These are phyloP conservation scores for Colletotrichum simmondsii DNA, from an alignment of 2,329 filamentous ascomycete species.

Conservation along the genomic window DNA sequence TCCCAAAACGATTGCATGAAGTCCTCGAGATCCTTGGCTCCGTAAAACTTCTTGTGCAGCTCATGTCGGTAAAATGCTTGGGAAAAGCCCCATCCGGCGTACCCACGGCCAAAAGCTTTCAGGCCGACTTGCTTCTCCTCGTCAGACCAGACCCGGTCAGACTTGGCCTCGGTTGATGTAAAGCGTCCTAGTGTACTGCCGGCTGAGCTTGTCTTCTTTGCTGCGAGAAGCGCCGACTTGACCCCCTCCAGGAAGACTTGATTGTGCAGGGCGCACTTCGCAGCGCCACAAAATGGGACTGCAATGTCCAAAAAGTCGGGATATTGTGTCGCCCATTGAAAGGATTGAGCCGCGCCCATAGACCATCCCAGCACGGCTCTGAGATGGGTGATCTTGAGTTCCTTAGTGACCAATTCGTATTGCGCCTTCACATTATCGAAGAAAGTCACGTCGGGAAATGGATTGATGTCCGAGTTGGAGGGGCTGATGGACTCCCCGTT, in stretches of 20 bases:
- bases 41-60: conserved; percentile 63
- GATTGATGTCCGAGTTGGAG: conserved; percentile 53
- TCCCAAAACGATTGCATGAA: conserved; percentile 85
- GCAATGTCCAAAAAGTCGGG: conserved; percentile 58
- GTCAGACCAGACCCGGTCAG: conserved; percentile 49
- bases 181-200: conserved; percentile 50
- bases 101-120: conserved; percentile 79
- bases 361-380: conserved; percentile 64
- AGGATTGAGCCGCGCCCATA: conserved; percentile 66
- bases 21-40: conserved; percentile 66
- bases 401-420: conserved; percentile 51
- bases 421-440: conserved; percentile 64
- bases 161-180: conserved; percentile 34
- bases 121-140: conserved; percentile 56
- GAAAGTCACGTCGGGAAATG: conserved; percentile 58
- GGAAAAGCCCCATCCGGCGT: conserved; percentile 85
- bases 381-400: conserved; percentile 54
- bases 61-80: conserved; percentile 82
- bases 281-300: conserved; percentile 62
- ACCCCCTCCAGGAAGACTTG: conserved; percentile 66
- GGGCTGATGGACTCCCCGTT: conserved; percentile 66
- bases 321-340: conserved; percentile 61
- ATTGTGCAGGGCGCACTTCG: conserved; percentile 62
- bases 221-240: conserved; percentile 55
- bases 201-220: conserved; percentile 59